Evolutionary conservation across 108 stramenopile species (phyloP), one percentile per base, ranked within the genome.

Genomic region (Cyclostephanos tholiformis): DNA sequence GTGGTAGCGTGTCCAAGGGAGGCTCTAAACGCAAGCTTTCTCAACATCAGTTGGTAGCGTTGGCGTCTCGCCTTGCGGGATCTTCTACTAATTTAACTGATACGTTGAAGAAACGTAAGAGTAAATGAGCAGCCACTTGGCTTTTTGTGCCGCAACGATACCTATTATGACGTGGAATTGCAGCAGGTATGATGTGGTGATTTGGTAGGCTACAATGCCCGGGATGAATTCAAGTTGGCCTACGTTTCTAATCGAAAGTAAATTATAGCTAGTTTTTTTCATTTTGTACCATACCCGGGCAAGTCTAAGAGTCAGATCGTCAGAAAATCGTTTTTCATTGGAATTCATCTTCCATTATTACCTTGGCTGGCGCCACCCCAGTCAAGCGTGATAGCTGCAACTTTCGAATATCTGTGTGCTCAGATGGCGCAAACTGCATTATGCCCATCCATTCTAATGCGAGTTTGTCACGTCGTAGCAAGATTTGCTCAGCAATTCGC

Each of bases 391-490:
- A 51, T 41, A 92, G 50, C 65, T 80, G 87, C 43, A 71, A 26
- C 63, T 81, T 86, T 66, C 84, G 80, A 62, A 92, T 88, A 6
- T 67, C 77, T n/a, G 71, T 77, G 51, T 92, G 91, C 13, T 84
- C 74, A n/a, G 84, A 58, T 4, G 87, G 86, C 9, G 71, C 62
- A 19, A 58, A 64, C 50, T 71, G 11, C 36, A 82, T 85, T 17
- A 86, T 56, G 8, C 77, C 63, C 56, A 79, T 60, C 89, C 89
- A 90, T 68, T 93, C 91, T 23, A 75, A 32, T n/a, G 84, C 86
- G 27, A 91, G 82, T 12, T 71, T 53, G 46, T 88, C 85, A 26
- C 89, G 80, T 56, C 70, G 64, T 0, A 84, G 67, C 41, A 93
- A 51, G 51, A 93, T 73, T 20, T 84, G 63, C 26, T 89, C 88